Evolutionary conservation across 1,139 yeast species (phyloP).

Genomic region (Hanseniaspora sp.): DNA sequence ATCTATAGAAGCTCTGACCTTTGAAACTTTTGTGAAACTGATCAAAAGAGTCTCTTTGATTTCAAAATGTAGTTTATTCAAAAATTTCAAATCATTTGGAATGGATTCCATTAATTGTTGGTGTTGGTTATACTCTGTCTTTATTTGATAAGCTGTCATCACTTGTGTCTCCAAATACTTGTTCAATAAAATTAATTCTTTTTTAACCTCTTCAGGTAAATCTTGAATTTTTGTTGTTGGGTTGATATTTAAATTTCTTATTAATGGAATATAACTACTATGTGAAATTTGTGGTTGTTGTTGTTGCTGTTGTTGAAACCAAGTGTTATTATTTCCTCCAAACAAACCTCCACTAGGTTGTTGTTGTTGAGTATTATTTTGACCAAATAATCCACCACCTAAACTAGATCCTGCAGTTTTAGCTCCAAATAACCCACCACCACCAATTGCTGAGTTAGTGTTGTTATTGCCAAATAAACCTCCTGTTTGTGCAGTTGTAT

Average conservation of each 20-base stretch:
- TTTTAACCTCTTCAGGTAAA: conserved; percentile 62
- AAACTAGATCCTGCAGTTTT: conserved; percentile 20
- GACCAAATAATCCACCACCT: conserved; percentile 29
- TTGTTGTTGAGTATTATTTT: conserved; percentile 19
- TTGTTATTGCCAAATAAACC: conserved; percentile 27
- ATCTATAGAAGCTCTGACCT: conserved; percentile 34
- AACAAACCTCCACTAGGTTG: conserved; percentile 23
- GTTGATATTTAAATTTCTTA: conserved; percentile 45
- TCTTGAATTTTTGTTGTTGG: conserved; percentile 84
- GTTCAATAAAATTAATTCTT: conserved; percentile 71
- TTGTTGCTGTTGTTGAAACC: conserved; percentile 20
- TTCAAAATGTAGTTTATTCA: conserved; percentile 38
- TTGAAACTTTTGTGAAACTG: conserved; percentile 11
- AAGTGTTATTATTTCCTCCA: conserved; percentile 20
- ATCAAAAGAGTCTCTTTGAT: conserved; percentile 13
- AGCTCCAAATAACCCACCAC: conserved; percentile 32
- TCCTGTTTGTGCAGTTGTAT: conserved; percentile 23
- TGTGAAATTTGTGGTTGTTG: conserved; percentile 33
- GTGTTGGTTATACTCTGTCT: conserved; percentile 53
- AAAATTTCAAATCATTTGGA: conserved; percentile 71
- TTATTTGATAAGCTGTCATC: conserved; percentile 66
- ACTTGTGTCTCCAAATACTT: conserved; percentile 76
- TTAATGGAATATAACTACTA: conserved; percentile 28
- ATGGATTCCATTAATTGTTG: conserved; percentile 62
- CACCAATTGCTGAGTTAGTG: conserved; percentile 22